Conservation (phyloP, 2,329 filamentous ascomycete genomes). For the Emydomyces testavorans region DNA sequence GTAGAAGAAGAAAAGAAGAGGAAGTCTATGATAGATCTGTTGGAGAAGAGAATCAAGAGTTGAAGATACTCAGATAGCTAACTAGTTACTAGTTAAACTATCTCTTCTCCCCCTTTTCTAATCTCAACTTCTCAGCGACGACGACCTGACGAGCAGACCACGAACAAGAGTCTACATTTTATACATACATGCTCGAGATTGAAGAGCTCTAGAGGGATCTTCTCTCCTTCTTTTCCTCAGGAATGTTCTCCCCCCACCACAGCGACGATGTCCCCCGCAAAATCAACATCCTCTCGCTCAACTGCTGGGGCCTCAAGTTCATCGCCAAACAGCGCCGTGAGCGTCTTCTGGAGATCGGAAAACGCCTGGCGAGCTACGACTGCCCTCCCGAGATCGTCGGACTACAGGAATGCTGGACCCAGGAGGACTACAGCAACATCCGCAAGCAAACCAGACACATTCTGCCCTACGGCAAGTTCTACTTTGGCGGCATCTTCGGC, state of each 20-base stretch:
- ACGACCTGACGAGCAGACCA: too few species aligned
- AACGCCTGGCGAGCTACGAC: slow-evolving; percentile 55
- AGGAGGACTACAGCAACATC: slow-evolving; percentile 69
- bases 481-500: slow-evolving; percentile 78
- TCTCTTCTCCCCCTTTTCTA: too few species aligned
- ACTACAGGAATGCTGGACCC: slow-evolving; percentile 91
- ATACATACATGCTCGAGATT: too few species aligned
- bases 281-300: slow-evolving; percentile 75
- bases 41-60: too few species aligned
- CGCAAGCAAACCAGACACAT: slow-evolving; percentile 59
- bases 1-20: not conserved
- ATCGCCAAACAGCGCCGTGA: slow-evolving; percentile 66
- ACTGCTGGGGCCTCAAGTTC: slow-evolving; percentile 93
- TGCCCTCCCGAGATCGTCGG: slow-evolving; percentile 74
- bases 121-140: too few species aligned
- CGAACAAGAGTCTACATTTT: too few species aligned
- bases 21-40: not conserved
- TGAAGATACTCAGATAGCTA: too few species aligned
- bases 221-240: too few species aligned
- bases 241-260: slow-evolving; percentile 13
- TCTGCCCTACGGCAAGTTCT: slow-evolving; percentile 87
- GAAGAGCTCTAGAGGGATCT: too few species aligned
- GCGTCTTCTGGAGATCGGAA: slow-evolving; percentile 73
- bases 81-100: too few species aligned
- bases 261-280: slow-evolving; percentile 34